Base-by-base conservation (phyloP, 371 early-diverging fungal species). In the Nematocida sp. region DNA sequence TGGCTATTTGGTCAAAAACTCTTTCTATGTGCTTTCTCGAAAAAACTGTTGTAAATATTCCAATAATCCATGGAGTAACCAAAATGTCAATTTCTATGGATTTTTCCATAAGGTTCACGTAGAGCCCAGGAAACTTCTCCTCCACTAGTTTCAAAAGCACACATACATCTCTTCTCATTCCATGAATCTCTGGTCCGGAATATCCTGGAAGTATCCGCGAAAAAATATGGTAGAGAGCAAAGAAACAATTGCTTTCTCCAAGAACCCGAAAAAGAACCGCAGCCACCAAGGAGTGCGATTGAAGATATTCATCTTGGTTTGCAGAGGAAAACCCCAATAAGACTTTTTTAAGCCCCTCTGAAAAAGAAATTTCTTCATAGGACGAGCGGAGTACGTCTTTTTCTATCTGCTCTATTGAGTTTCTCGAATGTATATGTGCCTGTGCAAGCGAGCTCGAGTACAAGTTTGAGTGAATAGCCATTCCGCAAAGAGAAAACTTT, bases 1-100 rank as follows among this genome's bases (percentile, higher is more conserved):
- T 35, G 0, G 53, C 75, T 18, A 71, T 61, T n/a, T 71, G 38
- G 53, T 71, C 75, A 51, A 71, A 71, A 25, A 71, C 51, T 7
- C 18, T 18, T 30, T 71, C 75, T 33, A 71, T 59, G 18, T 61
- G 64, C 33, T 4, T n/a, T 32, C 36, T 42, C n/a, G 23, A 20
- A 28, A 71, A 71, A 2, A 71, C 0, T 0, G 75, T 71, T n/a
- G 48, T 71, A 32, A 71, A 71, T 5, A 71, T 28, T 20, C 75
- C 47, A n/a, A 61, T 26, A 20, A 71, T 28, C 75, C 75, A 71
- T 3, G 75, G 75, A 0, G 63, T 61, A 18, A 61, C 63, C 7
- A 71, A 60, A 23, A 71, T 61, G 23, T 71, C 61, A 11, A 71
- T 11, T 23, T 71, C 75, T 16, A 71, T 71, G n/a, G 7, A 13